phyloP scores from a whole-genome alignment of 345 rosid genomes.

The Viola odorata region DNA sequence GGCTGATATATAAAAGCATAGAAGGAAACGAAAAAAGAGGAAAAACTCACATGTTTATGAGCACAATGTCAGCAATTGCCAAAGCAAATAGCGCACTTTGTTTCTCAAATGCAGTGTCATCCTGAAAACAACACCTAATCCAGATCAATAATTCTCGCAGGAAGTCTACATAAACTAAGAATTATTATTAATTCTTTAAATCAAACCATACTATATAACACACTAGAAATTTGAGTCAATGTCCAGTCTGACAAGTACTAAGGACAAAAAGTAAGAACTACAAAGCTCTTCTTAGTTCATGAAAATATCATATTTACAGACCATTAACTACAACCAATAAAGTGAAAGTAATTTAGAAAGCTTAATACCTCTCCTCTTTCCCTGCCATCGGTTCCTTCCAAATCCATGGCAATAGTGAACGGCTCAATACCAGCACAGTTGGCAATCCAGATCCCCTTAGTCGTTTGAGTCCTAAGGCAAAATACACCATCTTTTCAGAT shows the following conservation, averaged over 20 bases:
- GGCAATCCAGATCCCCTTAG: slow-evolving; percentile 77
- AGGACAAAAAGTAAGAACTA: too few species aligned
- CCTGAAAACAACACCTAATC: slow-evolving; percentile 37
- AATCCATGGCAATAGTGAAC: slow-evolving; percentile 66
- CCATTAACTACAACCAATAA: background rate
- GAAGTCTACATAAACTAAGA: too few species aligned
- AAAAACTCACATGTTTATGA: slow-evolving; percentile 63
- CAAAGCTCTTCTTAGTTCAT: too few species aligned
- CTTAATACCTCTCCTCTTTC: slow-evolving; percentile 75
- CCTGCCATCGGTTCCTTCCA: slow-evolving; percentile 83
- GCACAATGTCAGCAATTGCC: slow-evolving; percentile 69
- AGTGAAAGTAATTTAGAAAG: background rate
- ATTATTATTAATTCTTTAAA: too few species aligned
- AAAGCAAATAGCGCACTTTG: slow-evolving; percentile 71
- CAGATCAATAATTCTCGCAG: background rate
- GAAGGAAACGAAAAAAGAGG: background rate
- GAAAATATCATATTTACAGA: too few species aligned
- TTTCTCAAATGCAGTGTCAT: slow-evolving; percentile 74
- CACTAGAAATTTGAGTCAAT: too few species aligned
- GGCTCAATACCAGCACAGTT: slow-evolving; percentile 66
- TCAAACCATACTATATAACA: too few species aligned
- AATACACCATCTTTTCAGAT: background rate
- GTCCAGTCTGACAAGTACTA: too few species aligned
- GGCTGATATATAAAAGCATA: too few species aligned
- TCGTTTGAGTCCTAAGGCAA: slow-evolving; percentile 64